A percentile compares a stretch with the other conserved stretches of the same genome.
These are phyloP conservation scores for Globisporangium nagaii DNA, from an alignment of 352 stramenopile genomes.

Conservation along the genomic window DNA sequence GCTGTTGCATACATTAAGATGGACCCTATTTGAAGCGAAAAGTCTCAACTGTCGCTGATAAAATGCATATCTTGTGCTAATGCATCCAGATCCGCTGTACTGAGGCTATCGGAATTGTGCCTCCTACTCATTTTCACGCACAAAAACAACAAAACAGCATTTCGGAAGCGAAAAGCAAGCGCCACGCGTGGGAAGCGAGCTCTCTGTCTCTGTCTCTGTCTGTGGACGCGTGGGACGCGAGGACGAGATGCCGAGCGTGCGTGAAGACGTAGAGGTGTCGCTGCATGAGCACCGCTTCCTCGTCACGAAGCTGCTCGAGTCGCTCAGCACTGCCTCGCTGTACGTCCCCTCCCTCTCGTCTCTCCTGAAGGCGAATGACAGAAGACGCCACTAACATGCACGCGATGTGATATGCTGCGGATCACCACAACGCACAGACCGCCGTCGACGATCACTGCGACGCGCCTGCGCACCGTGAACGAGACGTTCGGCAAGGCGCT, in stretches of 20 bases:
- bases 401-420: too few relatives aligned
- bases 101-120: too few relatives aligned
- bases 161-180: background rate
- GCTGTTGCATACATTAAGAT: too few relatives aligned
- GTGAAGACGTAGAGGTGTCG: conserved; percentile 63
- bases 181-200: background rate
- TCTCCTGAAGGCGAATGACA: background rate
- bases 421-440: conserved; percentile 25
- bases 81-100: too few relatives aligned
- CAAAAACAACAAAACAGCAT: too few relatives aligned
- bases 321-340: conserved; percentile 50
- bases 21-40: too few relatives aligned
- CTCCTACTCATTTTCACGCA: too few relatives aligned
- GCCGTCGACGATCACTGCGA: conserved; percentile 69
- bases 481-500: conserved; percentile 72
- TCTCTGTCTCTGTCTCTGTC: background rate
- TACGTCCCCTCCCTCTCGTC: conserved; percentile 1
- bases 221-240: background rate
- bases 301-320: conserved; percentile 80
- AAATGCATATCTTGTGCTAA: too few relatives aligned
- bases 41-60: too few relatives aligned
- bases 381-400: background rate
- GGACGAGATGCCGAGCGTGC: conserved; percentile 43
- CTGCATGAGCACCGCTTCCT: conserved; percentile 82
- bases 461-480: conserved; percentile 67